Conservation (phyloP, 2,329 filamentous ascomycete species). For the Trichoderma guizhouense region DNA sequence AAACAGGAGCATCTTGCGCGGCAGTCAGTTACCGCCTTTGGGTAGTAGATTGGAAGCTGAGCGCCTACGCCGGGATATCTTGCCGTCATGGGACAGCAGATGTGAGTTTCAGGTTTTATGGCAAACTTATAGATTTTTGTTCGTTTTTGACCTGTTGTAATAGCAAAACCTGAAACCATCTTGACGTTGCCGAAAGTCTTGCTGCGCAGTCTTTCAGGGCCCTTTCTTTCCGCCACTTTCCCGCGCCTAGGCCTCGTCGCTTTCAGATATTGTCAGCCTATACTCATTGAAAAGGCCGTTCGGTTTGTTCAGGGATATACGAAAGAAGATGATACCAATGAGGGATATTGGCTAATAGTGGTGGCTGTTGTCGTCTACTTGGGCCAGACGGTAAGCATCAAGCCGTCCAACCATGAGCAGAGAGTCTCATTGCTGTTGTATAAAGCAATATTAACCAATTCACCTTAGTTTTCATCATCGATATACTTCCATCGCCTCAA, state of each 20-base stretch:
- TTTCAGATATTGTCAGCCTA: slow-evolving; percentile 41
- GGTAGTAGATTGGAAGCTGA: not conserved
- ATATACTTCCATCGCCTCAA: slow-evolving; percentile 33
- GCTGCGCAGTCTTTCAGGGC: not conserved
- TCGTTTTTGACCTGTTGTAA: not conserved
- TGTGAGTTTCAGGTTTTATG: not conserved
- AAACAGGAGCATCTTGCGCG: slow-evolving; percentile 7
- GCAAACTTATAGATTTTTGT: not conserved
- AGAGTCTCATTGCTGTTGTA: not conserved
- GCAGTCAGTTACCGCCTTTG: slow-evolving; percentile 1
- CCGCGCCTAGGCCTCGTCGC: slow-evolving; percentile 37
- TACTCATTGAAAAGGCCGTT: slow-evolving; percentile 39
- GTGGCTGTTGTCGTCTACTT: slow-evolving; percentile 34
- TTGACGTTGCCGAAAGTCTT: slow-evolving; percentile 12
- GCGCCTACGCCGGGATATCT: not conserved
- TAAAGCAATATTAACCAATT: not conserved
- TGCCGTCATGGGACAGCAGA: slow-evolving; percentile 2
- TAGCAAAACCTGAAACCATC: slow-evolving; percentile 1
- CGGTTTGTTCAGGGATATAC: slow-evolving; percentile 32
- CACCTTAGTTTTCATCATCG: slow-evolving; percentile 30
- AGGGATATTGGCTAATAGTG: slow-evolving; percentile 32
- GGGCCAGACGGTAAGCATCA: slow-evolving; percentile 33
- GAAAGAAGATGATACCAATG: slow-evolving; percentile 17
- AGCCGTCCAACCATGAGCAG: not conserved
- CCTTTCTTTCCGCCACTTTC: slow-evolving; percentile 31